These are phyloP conservation scores for Dianthus caryophyllus DNA, from an alignment of 148 eudicot species.

Conservation along the genomic window DNA sequence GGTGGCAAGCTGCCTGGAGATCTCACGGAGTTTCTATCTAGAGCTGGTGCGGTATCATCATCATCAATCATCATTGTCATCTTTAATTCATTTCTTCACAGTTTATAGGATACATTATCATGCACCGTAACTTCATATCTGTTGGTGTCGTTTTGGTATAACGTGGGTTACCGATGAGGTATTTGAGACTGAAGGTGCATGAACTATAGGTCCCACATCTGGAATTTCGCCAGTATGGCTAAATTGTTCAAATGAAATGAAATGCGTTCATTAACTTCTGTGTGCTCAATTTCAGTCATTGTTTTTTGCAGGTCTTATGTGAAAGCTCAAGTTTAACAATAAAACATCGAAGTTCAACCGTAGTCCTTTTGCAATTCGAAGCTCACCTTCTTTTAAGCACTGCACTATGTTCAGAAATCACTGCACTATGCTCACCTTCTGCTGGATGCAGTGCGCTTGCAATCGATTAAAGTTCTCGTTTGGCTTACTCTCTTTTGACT, in stretches of 20 bases:
- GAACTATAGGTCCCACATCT: background rate
- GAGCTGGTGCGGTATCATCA: background rate
- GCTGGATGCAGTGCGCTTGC: background rate
- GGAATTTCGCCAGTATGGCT: background rate
- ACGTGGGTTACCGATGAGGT: background rate
- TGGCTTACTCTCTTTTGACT: background rate
- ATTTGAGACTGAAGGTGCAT: background rate
- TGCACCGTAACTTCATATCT: background rate
- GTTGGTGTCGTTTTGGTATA: background rate
- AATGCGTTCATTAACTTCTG: background rate
- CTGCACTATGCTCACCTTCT: background rate
- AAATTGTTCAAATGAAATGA: background rate
- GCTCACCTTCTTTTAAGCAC: background rate
- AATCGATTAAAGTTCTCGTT: background rate
- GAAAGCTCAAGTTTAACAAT: constrained; percentile 11
- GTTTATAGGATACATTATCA: background rate
- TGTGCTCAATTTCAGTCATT: background rate
- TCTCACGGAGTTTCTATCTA: background rate
- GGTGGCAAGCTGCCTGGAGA: background rate
- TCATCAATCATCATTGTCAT: too few species aligned
- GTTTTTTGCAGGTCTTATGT: constrained; percentile 2
- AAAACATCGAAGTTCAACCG: background rate
- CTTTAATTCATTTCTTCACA: background rate
- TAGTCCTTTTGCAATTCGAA: background rate
- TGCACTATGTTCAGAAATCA: background rate